Percentiles rank a stretch among this genome's conserved stretches.
These are phyloP conservation scores for Coemansia sp. DNA, from an alignment of 192 early-diverging fungal species.

Conservation along the genomic window DNA sequence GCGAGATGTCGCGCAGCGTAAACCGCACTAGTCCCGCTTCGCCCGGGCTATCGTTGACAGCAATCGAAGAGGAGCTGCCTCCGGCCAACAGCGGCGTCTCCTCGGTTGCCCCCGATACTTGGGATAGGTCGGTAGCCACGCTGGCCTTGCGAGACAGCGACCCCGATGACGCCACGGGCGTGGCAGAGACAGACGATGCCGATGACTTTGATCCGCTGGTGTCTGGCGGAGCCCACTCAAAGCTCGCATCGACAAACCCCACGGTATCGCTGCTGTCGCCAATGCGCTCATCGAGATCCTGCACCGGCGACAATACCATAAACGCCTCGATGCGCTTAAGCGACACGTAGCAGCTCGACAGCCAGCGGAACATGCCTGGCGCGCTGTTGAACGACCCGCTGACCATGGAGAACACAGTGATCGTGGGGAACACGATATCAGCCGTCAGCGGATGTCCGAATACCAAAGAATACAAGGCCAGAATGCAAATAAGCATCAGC, in stretches of 20 bases:
- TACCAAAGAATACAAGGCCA: constrained; percentile 57
- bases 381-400: constrained; percentile 62
- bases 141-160: constrained; percentile 11
- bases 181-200: background rate
- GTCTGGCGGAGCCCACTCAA: constrained; percentile 28
- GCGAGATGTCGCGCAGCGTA: constrained; percentile 60
- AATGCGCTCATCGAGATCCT: constrained; percentile 50
- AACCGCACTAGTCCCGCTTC: constrained; percentile 36
- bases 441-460: constrained; percentile 62
- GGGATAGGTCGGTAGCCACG: background rate
- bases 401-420: constrained; percentile 73
- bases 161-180: background rate
- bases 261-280: constrained; percentile 5
- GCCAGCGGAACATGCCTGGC: constrained; percentile 58
- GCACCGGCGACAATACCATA: constrained; percentile 69
- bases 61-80: background rate
- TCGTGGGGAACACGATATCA: constrained; percentile 67
- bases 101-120: background rate
- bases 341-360: constrained; percentile 64
- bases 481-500: constrained; percentile 61
- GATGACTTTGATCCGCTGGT: background rate
- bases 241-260: constrained; percentile 45
- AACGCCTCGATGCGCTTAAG: constrained; percentile 71
- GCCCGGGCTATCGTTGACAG: background rate
- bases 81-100: constrained; percentile 1